phyloP scores from a whole-genome alignment of 2,329 filamentous ascomycete genomes.

The Amauroascus verrucosus region DNA sequence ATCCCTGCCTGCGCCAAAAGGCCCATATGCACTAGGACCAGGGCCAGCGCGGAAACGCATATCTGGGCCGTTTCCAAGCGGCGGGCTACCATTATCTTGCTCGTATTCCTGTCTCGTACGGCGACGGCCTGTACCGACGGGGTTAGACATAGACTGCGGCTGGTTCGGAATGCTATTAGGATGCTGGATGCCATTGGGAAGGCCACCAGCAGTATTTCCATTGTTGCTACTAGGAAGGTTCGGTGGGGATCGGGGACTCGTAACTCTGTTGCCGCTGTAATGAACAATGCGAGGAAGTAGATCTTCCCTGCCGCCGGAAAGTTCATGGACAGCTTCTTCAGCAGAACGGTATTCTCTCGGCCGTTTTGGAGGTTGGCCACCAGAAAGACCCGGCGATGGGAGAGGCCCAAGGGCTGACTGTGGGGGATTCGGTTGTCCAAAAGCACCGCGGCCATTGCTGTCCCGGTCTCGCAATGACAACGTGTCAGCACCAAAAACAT shows the following conservation, averaged over 20 bases:
- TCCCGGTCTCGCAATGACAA: slow-evolving; percentile 40
- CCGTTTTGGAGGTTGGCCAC: slow-evolving; percentile 44
- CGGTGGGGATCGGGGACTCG: slow-evolving; percentile 49
- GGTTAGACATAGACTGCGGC: slow-evolving; percentile 5
- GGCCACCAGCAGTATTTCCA: slow-evolving; percentile 28
- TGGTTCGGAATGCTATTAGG: slow-evolving; percentile 23
- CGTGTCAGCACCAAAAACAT: slow-evolving; percentile 76
- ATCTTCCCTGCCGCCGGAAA: slow-evolving; percentile 86
- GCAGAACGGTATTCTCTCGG: slow-evolving; percentile 86
- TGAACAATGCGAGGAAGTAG: slow-evolving; percentile 88
- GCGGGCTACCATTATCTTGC: slow-evolving; percentile 71
- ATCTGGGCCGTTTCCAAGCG: slow-evolving; percentile 63
- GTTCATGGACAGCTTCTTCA: slow-evolving; percentile 83
- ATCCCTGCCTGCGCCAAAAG: slow-evolving; percentile 55
- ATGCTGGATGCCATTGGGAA: slow-evolving; percentile 28
- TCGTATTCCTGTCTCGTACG: slow-evolving; percentile 85
- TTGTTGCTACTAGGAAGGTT: slow-evolving; percentile 22
- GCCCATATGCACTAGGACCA: slow-evolving; percentile 16
- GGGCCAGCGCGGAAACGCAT: slow-evolving; percentile 32
- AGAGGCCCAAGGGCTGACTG: slow-evolving; percentile 49
- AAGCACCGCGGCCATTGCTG: slow-evolving; percentile 10
- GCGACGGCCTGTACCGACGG: slow-evolving; percentile 45
- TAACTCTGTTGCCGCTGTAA: slow-evolving; percentile 74
- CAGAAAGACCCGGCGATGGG: slow-evolving; percentile 66
- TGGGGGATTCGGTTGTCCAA: slow-evolving; percentile 8